Evolutionary conservation across 148 eudicot species (phyloP), one percentile per base, ranked within the genome.

Genomic region (Persicaria tinctoria): DNA sequence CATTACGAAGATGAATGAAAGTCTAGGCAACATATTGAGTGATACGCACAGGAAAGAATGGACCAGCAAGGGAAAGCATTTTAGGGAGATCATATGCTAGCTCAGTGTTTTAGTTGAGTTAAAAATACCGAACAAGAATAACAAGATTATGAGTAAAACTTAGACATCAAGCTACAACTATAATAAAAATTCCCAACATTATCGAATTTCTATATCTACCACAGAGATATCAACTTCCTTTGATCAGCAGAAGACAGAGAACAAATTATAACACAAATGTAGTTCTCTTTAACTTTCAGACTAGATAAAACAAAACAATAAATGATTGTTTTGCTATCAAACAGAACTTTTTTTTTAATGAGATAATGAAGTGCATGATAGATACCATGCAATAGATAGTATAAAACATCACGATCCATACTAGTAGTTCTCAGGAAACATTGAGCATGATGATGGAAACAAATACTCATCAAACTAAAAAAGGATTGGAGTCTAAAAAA

Each of bases 1-100:
- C 64, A 57, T 57, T 11, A 7, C 20, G 7, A 57, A 27, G 9
- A 57, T 17, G 64, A 32, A 27, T 8, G 64, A 57, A 57, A 17
- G 56, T 6, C 32, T 57, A 11, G 64, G 11, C 64, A 57, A 9
- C 18, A 57, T 20, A 57, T 7, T 57, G 27, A 17, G 10, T 57
- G 64, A 57, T 57, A 9, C 11, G 0, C 0, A 57, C 18, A 57
- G 11, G 64, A 57, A 57, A 57, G 64, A 20, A 20, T 20, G 3
- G 41, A n/a, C 17, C 64, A 20, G 64, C 23, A 17, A 57, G 64
- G 64, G 64, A 8, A 7, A 57, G 64, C 27, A 20, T 20, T 20
- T 57, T 57, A 18, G 64, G 64, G 64, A 57, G 64, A 57, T 57
- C 64, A 20, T 57, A 57, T n/a, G 64, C 20, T 20, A 57, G 32